These are phyloP conservation scores for Tagetes erecta DNA, from an alignment of 129 eudicot species.

Conservation along the genomic window DNA sequence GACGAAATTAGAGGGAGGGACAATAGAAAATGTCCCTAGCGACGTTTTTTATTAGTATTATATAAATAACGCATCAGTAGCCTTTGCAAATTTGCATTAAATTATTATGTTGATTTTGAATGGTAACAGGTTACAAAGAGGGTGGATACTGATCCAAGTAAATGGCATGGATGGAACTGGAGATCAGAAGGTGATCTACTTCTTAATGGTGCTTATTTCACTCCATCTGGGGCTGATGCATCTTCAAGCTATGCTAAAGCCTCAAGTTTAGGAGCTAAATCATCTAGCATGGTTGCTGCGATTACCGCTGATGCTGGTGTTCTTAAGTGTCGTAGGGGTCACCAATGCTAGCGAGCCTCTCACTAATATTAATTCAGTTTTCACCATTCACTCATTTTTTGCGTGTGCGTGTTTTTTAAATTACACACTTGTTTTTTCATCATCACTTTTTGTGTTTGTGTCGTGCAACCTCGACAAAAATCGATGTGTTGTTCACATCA, in stretches of 20 bases:
- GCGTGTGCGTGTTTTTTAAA: constrained; percentile 41
- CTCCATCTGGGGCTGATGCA: constrained; percentile 83
- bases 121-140: constrained; percentile 69
- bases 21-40: too few relatives aligned
- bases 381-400: constrained; percentile 28
- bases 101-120: constrained; percentile 9
- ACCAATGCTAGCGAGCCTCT: constrained; percentile 45
- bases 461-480: constrained; percentile 68
- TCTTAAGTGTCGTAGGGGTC: constrained; percentile 71
- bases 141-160: constrained; percentile 44
- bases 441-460: constrained; percentile 16
- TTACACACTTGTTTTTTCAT: constrained; percentile 17
- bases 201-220: constrained; percentile 81
- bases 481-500: constrained; percentile 55
- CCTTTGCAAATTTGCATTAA: too few relatives aligned
- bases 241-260: constrained; percentile 79
- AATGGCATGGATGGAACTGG: constrained; percentile 64
- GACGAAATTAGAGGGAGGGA: too few relatives aligned
- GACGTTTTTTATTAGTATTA: too few relatives aligned
- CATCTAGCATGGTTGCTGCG: constrained; percentile 68
- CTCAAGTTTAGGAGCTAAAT: constrained; percentile 80
- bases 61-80: too few relatives aligned
- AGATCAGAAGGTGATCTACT: constrained; percentile 43
- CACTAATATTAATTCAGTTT: constrained; percentile 3
- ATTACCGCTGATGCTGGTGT: constrained; percentile 75